Percentiles rank a stretch among this genome's conserved stretches.
These are phyloP conservation scores for Porphyrellus cyaneotinctus DNA, from an alignment of 768 basidiomycete species.

Conservation along the genomic window DNA sequence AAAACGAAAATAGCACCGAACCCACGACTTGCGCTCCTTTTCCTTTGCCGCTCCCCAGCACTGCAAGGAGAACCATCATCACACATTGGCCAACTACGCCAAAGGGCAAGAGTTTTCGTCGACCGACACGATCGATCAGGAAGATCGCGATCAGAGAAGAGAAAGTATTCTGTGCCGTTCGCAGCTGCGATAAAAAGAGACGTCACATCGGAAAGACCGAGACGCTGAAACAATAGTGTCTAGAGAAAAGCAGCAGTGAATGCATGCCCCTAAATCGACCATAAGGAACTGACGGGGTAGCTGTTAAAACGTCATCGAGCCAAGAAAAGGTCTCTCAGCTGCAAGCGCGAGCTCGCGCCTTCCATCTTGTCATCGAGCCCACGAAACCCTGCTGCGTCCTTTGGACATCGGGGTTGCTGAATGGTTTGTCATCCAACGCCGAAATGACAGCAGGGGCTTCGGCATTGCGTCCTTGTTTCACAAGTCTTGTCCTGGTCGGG, in stretches of 20 bases:
- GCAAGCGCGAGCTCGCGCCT: conserved; percentile 10
- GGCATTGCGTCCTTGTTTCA: conserved; percentile 49
- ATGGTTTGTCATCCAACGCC: conserved; percentile 52
- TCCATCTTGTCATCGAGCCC: not conserved
- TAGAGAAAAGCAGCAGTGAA: conserved; percentile 7
- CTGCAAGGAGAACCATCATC: conserved; percentile 58
- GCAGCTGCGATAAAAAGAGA: conserved; percentile 62
- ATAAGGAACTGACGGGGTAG: conserved; percentile 27
- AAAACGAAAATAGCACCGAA: conserved; percentile 62
- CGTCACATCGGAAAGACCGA: conserved; percentile 55
- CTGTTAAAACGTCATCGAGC: conserved; percentile 14
- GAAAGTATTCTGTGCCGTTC: conserved; percentile 68
- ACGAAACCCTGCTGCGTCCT: conserved; percentile 36
- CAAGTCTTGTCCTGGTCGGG: conserved; percentile 38
- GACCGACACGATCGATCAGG: conserved; percentile 68
- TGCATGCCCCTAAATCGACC: not conserved
- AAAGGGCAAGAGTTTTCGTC: conserved; percentile 67
- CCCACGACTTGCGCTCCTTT: conserved; percentile 47
- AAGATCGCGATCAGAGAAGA: conserved; percentile 66
- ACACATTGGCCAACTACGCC: conserved; percentile 57
- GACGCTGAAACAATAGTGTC: conserved; percentile 53
- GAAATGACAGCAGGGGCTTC: conserved; percentile 60
- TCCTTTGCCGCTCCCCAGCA: conserved; percentile 51
- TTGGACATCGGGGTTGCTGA: conserved; percentile 43
- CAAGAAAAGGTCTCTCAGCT: conserved; percentile 40